Base-by-base conservation (phyloP, 352 stramenopile species). In the Sclerospora graminicola region DNA sequence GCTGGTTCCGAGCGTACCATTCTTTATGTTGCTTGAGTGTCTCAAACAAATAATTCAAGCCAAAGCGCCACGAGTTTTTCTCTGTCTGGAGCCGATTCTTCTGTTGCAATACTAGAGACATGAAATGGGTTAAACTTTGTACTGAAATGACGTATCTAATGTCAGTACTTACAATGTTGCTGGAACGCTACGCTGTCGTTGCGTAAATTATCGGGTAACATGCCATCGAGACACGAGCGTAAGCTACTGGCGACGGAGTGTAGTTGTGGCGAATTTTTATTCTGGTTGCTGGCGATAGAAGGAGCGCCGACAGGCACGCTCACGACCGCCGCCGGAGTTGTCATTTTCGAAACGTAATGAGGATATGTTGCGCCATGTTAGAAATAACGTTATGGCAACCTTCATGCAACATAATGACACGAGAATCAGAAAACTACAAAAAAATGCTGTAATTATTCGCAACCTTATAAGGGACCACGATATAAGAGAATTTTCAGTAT, bases 21-120 rank as follows among this genome's bases (percentile, higher is more conserved):
- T 92, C 81, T 51, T 89, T 89, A 54, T 92, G 81, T 57, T 92
- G 73, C 53, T 88, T 87, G 50, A 92, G 70, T 34, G 81, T 88
- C 63, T 92, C 81, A 41, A 92, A 90, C 20, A 92, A 66, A 56
- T 92, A 92, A 63, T 92, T 90, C 46, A 92, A 68, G 3, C 81
- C 78, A 45, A 88, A 89, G 30, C 79, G 79, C 81, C 81, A 92
- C 51, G 78, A 88, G 45, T 88, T 89, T 51, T 90, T 90, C 51
- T 92, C 77, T 0, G 69, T 66, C 48, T 84, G 78, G 23, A 92
- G 65, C 13, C 77, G 69, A 15, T 49, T 60, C 61, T 83, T 84
- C 38, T 92, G 81, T 34, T 78, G 63, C n/a, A 65, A 50, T 55
- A 92, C 80, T 91, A 35, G 0, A 23, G 37, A 27, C 40, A n/a